These are phyloP conservation scores for Herpetospermum pedunculosum DNA, from an alignment of 306 rosid genomes.

Conservation along the genomic window DNA sequence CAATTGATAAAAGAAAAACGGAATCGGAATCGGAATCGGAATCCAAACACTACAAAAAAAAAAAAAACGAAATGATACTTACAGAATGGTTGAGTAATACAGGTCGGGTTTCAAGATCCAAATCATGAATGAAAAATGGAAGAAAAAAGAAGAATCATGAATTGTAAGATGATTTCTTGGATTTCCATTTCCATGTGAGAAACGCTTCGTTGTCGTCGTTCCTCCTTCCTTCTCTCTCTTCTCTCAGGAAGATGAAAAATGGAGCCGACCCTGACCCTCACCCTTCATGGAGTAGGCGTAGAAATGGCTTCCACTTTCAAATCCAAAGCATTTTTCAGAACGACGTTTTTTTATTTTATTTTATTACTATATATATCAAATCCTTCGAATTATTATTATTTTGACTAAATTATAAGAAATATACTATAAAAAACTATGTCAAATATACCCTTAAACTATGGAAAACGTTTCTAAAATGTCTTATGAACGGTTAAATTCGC, in stretches of 20 bases:
- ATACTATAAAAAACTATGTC: too few relatives aligned
- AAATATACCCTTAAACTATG: too few relatives aligned
- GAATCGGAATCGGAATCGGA: background rate
- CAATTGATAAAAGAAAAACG: background rate
- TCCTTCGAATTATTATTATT: too few relatives aligned
- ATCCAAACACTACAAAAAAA: background rate
- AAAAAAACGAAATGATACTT: background rate
- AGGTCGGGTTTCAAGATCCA: slow-evolving; percentile 1
- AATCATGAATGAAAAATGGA: background rate
- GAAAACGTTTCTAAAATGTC: too few relatives aligned
- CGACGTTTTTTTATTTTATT: background rate
- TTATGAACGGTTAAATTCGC: too few relatives aligned
- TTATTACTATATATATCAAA: background rate
- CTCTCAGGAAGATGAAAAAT: too few relatives aligned
- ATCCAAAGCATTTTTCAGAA: background rate
- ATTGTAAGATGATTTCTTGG: too few relatives aligned
- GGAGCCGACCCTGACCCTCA: too few relatives aligned
- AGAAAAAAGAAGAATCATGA: background rate
- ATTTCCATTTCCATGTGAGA: slow-evolving; percentile 4
- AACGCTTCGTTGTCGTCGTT: background rate
- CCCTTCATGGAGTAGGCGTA: too few relatives aligned
- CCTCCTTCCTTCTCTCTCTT: slow-evolving; percentile 7
- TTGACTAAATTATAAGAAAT: too few relatives aligned
- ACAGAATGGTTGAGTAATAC: background rate
- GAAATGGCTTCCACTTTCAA: background rate